Evolutionary conservation across 2,329 filamentous ascomycete genomes (phyloP), one percentile per base, ranked within the genome.

Genomic region (Chalaropsis thielavioides): DNA sequence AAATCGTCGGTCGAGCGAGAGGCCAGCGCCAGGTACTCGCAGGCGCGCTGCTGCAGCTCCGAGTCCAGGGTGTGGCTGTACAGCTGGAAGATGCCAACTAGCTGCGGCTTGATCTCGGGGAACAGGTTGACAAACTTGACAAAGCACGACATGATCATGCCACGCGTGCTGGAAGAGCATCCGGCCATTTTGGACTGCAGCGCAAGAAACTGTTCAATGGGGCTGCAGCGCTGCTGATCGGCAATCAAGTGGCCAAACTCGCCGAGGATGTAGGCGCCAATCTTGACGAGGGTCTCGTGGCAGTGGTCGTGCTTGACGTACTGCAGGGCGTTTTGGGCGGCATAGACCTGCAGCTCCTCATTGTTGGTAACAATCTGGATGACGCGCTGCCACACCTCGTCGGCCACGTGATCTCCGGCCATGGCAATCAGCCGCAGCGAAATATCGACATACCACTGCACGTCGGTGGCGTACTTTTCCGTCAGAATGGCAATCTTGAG

Each of bases 281-380:
- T 99, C 79, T 97, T 99, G 71, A 99, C 90, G 67, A 99, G 76
- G 1, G 92, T 99, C 77, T 99, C 94, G 72, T 99, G 94, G 74
- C 92, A 96, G 74, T 92, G 89, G 67, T 96, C 90, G 19, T 87
- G 85, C 74, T 96, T 96, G 74, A 96, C 81, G 72, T 97, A 96
- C 69, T 92, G 88, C 49, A 99, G 78, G 24, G 94, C 91, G 70
- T 95, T 95, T 72, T 95, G 90, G 3, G 94, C 91, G 0, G 94
- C 94, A 73, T 99, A 99, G 0, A 96, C 87, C 75, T 99, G 94
- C 11, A 99, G 81, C 74, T 97, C 92, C 75, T 99, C 94, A 74
- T 99, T 99, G 79, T 99, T 99, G 64, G 94, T 97, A 67, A 97
- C 92, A 70, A 99, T 97, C 74, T 99, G 94, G 68, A 96, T 96